phyloP scores from a whole-genome alignment of 2,329 filamentous ascomycete species.

The Oidium heveae region DNA sequence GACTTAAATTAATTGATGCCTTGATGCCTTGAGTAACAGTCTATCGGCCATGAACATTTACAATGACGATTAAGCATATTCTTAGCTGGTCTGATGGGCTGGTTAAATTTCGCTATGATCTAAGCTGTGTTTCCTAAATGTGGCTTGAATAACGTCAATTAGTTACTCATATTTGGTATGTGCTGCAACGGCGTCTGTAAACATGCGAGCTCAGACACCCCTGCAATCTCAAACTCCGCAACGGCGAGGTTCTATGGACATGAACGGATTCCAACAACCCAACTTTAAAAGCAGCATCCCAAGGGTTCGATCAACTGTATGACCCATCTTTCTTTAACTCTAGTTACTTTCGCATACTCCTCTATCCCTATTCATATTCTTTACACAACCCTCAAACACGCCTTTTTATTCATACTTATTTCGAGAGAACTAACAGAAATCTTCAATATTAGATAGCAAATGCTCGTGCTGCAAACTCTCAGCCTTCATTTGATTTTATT shows the following conservation, averaged over 20 bases:
- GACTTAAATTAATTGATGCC: too few species aligned
- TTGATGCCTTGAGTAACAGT: too few species aligned
- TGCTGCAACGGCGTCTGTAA: too few species aligned
- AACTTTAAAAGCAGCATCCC: conserved; percentile 13
- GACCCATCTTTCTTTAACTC: too few species aligned
- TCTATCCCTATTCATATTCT: neutral
- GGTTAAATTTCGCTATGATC: too few species aligned
- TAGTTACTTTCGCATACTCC: too few species aligned
- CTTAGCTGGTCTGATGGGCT: too few species aligned
- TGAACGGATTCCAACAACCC: conserved; percentile 5
- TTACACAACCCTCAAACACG: neutral
- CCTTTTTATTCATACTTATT: neutral
- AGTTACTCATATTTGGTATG: too few species aligned
- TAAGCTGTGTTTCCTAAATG: too few species aligned
- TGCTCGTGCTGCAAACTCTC: conserved; percentile 22
- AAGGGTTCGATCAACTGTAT: conserved; percentile 7
- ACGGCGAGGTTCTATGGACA: conserved; percentile 7
- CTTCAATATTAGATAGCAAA: conserved; percentile 16
- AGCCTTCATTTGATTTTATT: conserved; percentile 33
- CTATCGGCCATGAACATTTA: too few species aligned
- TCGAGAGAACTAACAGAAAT: neutral
- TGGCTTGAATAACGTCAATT: too few species aligned
- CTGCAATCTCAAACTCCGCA: conserved; percentile 6
- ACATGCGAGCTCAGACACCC: conserved; percentile 13
- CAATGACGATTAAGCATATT: too few species aligned